Base-by-base conservation (phyloP, 345 rosid species). In the Aquilaria sinensis region DNA sequence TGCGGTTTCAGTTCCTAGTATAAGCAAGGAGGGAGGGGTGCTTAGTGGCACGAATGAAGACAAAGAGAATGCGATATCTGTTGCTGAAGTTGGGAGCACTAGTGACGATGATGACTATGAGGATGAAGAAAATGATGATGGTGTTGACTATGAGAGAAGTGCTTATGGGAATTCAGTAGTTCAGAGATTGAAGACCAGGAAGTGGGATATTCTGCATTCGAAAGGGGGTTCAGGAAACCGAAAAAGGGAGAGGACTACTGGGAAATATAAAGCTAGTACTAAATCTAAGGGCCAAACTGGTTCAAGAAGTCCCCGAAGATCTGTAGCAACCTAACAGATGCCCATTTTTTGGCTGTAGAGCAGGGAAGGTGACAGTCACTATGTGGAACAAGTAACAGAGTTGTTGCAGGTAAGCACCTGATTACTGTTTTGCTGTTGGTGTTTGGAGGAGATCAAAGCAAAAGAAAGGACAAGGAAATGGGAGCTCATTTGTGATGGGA, bases 11-110 rank as follows among this genome's bases (percentile, higher is more conserved):
- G 60, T 61, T 12, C 69, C 78, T 29, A 56, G 75, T 48, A 81
- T 67, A 59, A 82, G 72, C 57, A 78, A 69, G 68, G 70, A 65
- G 67, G 70, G 75, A 53, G 82, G 74, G 54, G 75, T 56, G 60
- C 74, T 62, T 66, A 68, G 60, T 43, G 75, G 60, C 41, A 51
- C 51, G 56, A 70, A 47, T 49, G 74, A 70, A 30, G 59, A 56
- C 15, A 51, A 70, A 34, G 63, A 56, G 12, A 11, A 67, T 66
- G 53, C 57, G 5, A 41, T 50, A 57, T 65, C 70, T 31, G 69
- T 47, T 67, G 71, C 78, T 47, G 85, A 87, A 61, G 74, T 59
- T 67, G 79, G 70, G 51, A 66, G 72, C 68, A 83, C 54, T 62
- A 53, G 70, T 61, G 70, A 74, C 61, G 82, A 70, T 62, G 77